These are phyloP conservation scores for Amanita subjunquillea DNA, from an alignment of 768 basidiomycete species.

Conservation along the genomic window DNA sequence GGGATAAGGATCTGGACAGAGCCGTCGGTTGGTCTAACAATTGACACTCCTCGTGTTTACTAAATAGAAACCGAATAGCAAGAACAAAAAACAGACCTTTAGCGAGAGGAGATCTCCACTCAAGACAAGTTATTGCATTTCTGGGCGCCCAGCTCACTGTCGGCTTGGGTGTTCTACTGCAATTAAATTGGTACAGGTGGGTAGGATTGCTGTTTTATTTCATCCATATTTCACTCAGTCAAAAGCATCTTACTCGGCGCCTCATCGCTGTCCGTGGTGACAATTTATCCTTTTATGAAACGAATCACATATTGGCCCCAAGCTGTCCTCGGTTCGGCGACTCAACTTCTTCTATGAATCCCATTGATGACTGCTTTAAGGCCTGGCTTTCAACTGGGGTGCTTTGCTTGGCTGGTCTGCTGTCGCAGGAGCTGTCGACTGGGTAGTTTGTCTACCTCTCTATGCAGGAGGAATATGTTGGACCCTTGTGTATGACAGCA, in stretches of 20 bases:
- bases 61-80: constrained; percentile 29
- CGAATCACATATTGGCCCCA: constrained; percentile 96
- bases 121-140: constrained; percentile 67
- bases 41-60: background rate
- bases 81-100: constrained; percentile 85
- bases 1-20: constrained; percentile 89
- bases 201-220: constrained; percentile 11
- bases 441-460: constrained; percentile 76
- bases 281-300: constrained; percentile 94
- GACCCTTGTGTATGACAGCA: constrained; percentile 96
- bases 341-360: background rate
- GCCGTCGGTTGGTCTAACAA: constrained; percentile 61
- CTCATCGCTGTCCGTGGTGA: constrained; percentile 79
- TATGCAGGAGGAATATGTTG: constrained; percentile 87
- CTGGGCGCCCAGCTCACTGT: constrained; percentile 72
- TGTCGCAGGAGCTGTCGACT: constrained; percentile 70
- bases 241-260: constrained; percentile 84
- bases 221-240: background rate
- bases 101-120: constrained; percentile 72
- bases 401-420: constrained; percentile 95
- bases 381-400: constrained; percentile 97
- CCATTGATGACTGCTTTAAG: constrained; percentile 24
- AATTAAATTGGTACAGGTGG: constrained; percentile 93
- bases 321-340: constrained; percentile 70
- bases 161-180: constrained; percentile 78